Evolutionary conservation across 2,329 filamentous ascomycete species (phyloP), one percentile per base, ranked within the genome.

Genomic region (Neopestalotiopsis clavispora): DNA sequence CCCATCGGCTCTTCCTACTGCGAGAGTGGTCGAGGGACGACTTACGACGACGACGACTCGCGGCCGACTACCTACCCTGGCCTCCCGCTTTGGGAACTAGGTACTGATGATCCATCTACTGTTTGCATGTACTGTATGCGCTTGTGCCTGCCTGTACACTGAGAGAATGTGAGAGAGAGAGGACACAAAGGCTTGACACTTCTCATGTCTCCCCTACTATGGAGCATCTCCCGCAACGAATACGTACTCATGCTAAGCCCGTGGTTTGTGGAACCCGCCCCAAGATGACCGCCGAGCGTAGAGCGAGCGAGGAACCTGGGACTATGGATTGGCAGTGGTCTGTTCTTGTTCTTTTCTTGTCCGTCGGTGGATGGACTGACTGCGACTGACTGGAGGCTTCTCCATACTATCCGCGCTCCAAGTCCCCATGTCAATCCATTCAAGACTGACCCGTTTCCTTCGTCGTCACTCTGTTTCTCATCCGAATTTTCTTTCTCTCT

Each of bases 401-500:
- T 52, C 45, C 45, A 52, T 52, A 52, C 45, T 17, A 20, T 52
- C 45, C 45, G 45, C 20, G 23, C 45, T 14, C n/a, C 45, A 9
- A 20, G 45, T 52, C 45, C 45, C 45, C 45, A 52, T 52, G 45
- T 52, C 45, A 10, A n/a, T 52, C 45, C 20, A 52, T 52, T 52
- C 45, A 52, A 52, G 45, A 52, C 45, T 52, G 45, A 52, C 45
- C 45, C 45, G 45, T 52, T 20, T 52, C 45, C 45, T 52, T 52
- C 45, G 45, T 52, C 45, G n/a, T 52, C 45, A n/a, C 45, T 52
- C 9, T 7, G 17, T 23, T 52, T 30, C 67, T 32, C 20, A 14
- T 73, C 1, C 80, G 80, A 68, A 42, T 73, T 78, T 56, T 71
- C 71, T 28, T 63, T 57, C 5, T 49, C 58, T 34, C 14, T 56